These are phyloP conservation scores for Pseudonitzschia pungens DNA, from an alignment of 108 stramenopile species.

Conservation along the genomic window DNA sequence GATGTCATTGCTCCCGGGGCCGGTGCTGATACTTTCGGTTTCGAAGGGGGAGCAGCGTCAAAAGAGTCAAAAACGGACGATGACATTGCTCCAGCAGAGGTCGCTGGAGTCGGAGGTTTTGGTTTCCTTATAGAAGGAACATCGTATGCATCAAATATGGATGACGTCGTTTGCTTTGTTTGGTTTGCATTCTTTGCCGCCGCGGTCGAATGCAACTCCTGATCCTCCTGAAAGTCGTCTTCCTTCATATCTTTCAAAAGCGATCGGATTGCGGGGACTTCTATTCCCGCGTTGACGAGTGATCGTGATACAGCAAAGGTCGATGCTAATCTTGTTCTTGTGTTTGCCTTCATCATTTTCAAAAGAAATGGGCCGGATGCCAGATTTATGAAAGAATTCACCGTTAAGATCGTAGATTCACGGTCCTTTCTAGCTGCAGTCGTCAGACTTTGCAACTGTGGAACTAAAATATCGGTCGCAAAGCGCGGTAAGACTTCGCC, in stretches of 20 bases:
- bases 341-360: slow-evolving; percentile 52
- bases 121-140: slow-evolving; percentile 28
- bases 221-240: slow-evolving; percentile 21
- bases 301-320: slow-evolving; percentile 54
- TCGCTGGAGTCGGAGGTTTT: background rate
- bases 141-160: slow-evolving; percentile 69
- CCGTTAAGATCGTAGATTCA: slow-evolving; percentile 36
- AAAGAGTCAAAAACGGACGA: slow-evolving; percentile 66
- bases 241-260: slow-evolving; percentile 32
- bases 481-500: slow-evolving; percentile 22
- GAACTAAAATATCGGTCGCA: slow-evolving; percentile 10
- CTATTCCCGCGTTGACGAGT: slow-evolving; percentile 59
- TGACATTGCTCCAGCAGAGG: slow-evolving; percentile 18
- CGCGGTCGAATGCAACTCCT: slow-evolving; percentile 20
- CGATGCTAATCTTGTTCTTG: slow-evolving; percentile 54
- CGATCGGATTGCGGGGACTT: slow-evolving; percentile 53
- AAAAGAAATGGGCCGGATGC: slow-evolving; percentile 60
- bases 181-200: slow-evolving; percentile 9
- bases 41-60: slow-evolving; percentile 37
- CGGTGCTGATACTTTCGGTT: slow-evolving; percentile 23
- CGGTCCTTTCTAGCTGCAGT: slow-evolving; percentile 8
- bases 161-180: slow-evolving; percentile 11
- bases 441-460: slow-evolving; percentile 1
- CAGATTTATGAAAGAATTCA: slow-evolving; percentile 70
- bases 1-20: slow-evolving; percentile 49